Evolutionary conservation across 208 protist species (phyloP).

Genomic region (Leishmania tarentolae): DNA sequence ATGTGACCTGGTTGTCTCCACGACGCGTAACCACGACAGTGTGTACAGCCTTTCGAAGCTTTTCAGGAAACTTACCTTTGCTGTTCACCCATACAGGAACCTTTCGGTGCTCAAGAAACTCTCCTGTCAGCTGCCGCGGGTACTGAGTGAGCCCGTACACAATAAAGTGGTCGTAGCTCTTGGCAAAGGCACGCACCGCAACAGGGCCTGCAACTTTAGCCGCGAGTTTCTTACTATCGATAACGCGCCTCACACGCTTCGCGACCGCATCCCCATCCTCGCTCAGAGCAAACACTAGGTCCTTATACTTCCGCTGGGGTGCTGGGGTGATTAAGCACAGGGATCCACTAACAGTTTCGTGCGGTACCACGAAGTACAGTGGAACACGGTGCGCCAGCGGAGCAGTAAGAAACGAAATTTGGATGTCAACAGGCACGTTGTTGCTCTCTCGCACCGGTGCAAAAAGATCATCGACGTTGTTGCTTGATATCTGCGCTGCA

Average conservation of each 20-base stretch:
- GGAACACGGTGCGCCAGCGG: conserved; percentile 81
- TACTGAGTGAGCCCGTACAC: conserved; percentile 77
- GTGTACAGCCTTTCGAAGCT: conserved; percentile 45
- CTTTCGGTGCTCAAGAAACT: conserved; percentile 86
- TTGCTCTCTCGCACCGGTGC: conserved; percentile 34
- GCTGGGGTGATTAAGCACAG: conserved; percentile 86
- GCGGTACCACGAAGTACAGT: conserved; percentile 74
- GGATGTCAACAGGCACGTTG: conserved; percentile 58
- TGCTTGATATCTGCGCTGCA: conserved; percentile 7
- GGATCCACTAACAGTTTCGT: conserved; percentile 64
- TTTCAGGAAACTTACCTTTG: conserved; percentile 46
- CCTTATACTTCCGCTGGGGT: conserved; percentile 79
- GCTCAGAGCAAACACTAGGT: conserved; percentile 65
- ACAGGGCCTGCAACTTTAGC: conserved; percentile 81
- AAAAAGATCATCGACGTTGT: conserved; percentile 48
- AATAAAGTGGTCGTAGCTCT: conserved; percentile 89
- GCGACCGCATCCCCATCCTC: conserved; percentile 68
- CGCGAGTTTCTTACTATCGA: conserved; percentile 82
- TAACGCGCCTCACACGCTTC: conserved; percentile 80
- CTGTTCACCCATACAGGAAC: conserved; percentile 76
- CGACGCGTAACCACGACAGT: conserved; percentile 82
- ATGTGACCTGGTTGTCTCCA: conserved; percentile 76
- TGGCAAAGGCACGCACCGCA: conserved; percentile 76
- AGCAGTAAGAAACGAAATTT: conserved; percentile 74
- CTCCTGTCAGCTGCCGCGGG: conserved; percentile 78